Evolutionary conservation across 2,329 filamentous ascomycete genomes (phyloP), one percentile per base, ranked within the genome.

Genomic region (Botrytis fragariae): DNA sequence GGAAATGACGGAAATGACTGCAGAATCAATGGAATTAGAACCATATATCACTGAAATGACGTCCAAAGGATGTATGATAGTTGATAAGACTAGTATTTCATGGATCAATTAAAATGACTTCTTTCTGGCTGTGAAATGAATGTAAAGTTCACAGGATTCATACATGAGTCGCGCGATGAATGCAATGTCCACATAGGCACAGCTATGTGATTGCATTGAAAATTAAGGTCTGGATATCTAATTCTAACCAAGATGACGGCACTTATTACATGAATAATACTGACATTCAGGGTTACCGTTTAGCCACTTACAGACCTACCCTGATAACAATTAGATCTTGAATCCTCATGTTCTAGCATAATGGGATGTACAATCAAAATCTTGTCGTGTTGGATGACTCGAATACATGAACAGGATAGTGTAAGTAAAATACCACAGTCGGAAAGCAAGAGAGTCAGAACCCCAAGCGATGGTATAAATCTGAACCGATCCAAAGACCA

Each of bases 221-320:
- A n/a, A 39, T 0, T 16, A 61, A 10, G 35, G 37, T 4, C 10
- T 0, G 4, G 35, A 18, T 18, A 3, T 39, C 1, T n/a, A 0
- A 39, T n/a, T 39, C 6, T 61, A 39, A 25, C 4, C 7, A 16
- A 25, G 35, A n/a, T 18, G 12, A 62, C 10, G 35, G 8, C 35
- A 37, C 10, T n/a, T 12, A 61, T 61, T 39, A 39, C 12, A 62
- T n/a, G 35, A 37, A 61, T 39, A 8, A 1, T 3, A 10, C 22
- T n/a, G 29, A 62, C 35, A 39, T n/a, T 39, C 7, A 18, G 14
- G 39, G 7, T 42, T 18, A 39, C 16, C 4, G 4, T 39, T 42
- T n/a, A 7, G 9, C 25, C 7, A 20, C 60, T 62, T 7, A 16
- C 20, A 37, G 37, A 18, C 6, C 7, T 42, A 18, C 7, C 51